Evolutionary conservation across 441 rosid species (phyloP), one percentile per base, ranked within the genome.

Genomic region (Omphalea diandra): DNA sequence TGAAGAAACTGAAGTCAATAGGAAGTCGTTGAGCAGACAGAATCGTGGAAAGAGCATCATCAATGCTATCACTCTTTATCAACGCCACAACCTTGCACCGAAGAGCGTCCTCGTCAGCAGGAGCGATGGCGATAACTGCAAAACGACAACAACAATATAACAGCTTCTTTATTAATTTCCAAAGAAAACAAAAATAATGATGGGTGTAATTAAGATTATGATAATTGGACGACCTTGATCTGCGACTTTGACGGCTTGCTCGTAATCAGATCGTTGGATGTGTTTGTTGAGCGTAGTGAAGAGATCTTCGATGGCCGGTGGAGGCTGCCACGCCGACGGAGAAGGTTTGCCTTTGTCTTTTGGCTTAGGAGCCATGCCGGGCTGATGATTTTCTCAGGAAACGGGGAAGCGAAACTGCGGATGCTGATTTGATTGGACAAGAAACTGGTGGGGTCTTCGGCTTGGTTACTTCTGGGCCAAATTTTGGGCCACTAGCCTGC

Each of bases 11-110:
- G 63, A 92, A 86, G 82, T 91, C 96, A 50, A 80, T 60, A 8
- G 81, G 79, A 47, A 81, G 69, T 57, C 65, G 86, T 40, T 67
- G 81, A 49, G 77, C 63, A 1, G 93, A 80, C 2, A 80, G 88
- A 75, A 90, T 83, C 0, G 84, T 63, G 14, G 90, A 80, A 57
- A 91, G 84, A 64, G 97, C 95, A 40, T 72, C 84, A 41, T 87
- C 94, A 67, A 89, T 75, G 33, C 80, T 77, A 54, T 92, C 97
- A 27, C 60, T 80, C 87, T 81, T 88, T 8, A 94, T 82, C 75
- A 94, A 65, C 36, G 94, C 88, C 77, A 88, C 97, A n/a, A 90
- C 85, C 77, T 94, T 90, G 82, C 99, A 92, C 71, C 85, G 83
- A 77, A 89, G 74, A 40, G 97, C 96, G 66, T 94, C 99, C 80